Evolutionary conservation across 805 yeast genomes (phyloP), one percentile per base, ranked within the genome.

Genomic region (Nadsonia fulvescens): DNA sequence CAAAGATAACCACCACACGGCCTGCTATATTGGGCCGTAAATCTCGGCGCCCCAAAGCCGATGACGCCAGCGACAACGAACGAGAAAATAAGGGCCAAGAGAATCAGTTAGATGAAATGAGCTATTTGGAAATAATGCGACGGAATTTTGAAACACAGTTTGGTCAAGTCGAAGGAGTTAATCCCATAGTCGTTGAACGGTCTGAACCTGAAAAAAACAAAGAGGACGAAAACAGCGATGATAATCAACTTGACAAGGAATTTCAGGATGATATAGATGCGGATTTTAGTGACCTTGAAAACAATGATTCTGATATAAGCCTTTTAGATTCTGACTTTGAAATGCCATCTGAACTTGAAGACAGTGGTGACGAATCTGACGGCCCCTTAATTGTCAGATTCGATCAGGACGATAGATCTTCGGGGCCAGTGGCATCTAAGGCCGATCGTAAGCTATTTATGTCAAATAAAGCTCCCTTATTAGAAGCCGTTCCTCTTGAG

Each of bases 111-210:
- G 28, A 14, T 4, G 33, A 28, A 33, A 38, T 37, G 33, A 24
- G 38, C 36, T 4, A 27, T 23, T 27, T 31, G 27, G 32, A 37
- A 10, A 22, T 28, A 8, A 28, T 49, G 10, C 28, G 34, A 24
- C 37, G 38, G 15, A 40, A 44, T 8, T 51, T 51, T 26, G 57
- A 51, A 29, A 37, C 42, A 11, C 53, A 50, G 34, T 52, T 51
- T 30, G 40, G 39, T 3, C 23, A 24, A 6, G 28, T 33, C 2
- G 33, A 32, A 8, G 29, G 31, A 3, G 9, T 24, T 14, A 11
- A 19, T 5, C 21, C 14, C 11, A 15, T 28, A 10, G 27, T 26
- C 4, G 22, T 14, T 6, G 25, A 28, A 6, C 23, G 20, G 14
- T 16, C 20, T 8, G 14, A 10, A 14, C 22, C 16, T 7, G 28